These are phyloP conservation scores for Colletotrichum ledebouriae DNA, from an alignment of 2,329 filamentous ascomycete species.

Conservation along the genomic window DNA sequence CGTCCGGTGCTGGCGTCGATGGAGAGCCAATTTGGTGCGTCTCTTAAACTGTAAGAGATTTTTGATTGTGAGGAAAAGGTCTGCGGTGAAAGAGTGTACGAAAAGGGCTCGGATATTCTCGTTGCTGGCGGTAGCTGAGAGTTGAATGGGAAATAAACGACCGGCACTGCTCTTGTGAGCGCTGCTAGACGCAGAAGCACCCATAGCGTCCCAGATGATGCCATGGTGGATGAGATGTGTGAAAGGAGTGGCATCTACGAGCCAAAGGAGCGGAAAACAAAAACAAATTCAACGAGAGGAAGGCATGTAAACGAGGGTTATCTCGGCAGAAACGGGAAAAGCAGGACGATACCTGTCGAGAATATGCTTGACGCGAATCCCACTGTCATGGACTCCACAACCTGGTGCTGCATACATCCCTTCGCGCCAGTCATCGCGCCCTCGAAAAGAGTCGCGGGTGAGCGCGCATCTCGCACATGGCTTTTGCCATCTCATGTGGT, in stretches of 20 bases:
- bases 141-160: conserved; percentile 79
- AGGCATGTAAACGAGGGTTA: conserved; percentile 30
- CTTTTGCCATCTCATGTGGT: conserved; percentile 19
- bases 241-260: conserved; percentile 39
- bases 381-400: conserved; percentile 5
- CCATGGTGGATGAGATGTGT: conserved; percentile 47
- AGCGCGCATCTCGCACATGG: conserved; percentile 20
- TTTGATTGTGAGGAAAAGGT: conserved; percentile 76
- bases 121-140: conserved; percentile 87
- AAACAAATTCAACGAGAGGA: conserved; percentile 35
- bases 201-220: conserved; percentile 47
- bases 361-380: conserved; percentile 31
- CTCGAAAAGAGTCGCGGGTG: conserved; percentile 35
- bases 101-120: conserved; percentile 75
- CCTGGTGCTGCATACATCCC: conserved; percentile 28
- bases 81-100: conserved; percentile 77
- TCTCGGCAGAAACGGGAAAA: conserved; percentile 29
- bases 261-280: conserved; percentile 41
- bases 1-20: conserved; percentile 75
- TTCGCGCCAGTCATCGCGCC: conserved; percentile 38
- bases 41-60: conserved; percentile 76
- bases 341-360: conserved; percentile 21
- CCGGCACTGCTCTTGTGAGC: conserved; percentile 55
- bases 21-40: conserved; percentile 80
- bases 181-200: conserved; percentile 48